Conservation (phyloP, 106 monocot species). For the Dioscorea alata region DNA sequence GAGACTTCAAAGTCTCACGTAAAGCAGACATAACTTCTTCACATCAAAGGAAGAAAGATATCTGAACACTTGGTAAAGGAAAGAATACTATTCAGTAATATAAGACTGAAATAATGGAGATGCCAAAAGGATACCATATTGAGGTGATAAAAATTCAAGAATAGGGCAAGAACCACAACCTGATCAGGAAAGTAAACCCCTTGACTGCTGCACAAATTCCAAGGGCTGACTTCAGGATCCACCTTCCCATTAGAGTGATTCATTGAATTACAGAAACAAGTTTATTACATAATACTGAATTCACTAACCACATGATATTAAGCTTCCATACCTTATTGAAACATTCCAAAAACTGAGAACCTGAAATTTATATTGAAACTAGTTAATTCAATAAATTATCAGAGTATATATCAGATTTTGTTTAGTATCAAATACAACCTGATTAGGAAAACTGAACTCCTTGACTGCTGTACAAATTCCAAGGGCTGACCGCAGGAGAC, state of each 20-base stretch:
- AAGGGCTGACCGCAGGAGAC: conserved; percentile 58
- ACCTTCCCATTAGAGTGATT: too few relatives aligned
- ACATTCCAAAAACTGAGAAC: too few relatives aligned
- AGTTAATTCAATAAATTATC: too few relatives aligned
- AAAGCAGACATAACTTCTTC: conserved; percentile 85
- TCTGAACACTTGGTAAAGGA: conserved; percentile 26
- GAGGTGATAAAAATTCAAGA: conserved; percentile 72
- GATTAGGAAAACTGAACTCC: conserved; percentile 1
- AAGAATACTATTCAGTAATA: not conserved
- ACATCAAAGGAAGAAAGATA: conserved; percentile 88
- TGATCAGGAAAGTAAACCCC: too few relatives aligned
- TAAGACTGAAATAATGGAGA: not conserved
- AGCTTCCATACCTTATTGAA: too few relatives aligned
- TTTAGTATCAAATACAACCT: conserved; percentile 43
- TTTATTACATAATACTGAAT: too few relatives aligned
- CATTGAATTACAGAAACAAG: too few relatives aligned
- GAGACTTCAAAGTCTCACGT: conserved; percentile 72
- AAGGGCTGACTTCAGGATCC: too few relatives aligned
- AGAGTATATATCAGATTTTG: too few relatives aligned
- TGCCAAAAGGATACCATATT: conserved; percentile 72
- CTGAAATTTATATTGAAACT: too few relatives aligned
- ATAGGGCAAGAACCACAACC: conserved; percentile 66
- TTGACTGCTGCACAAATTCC: too few relatives aligned
- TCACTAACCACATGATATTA: too few relatives aligned
- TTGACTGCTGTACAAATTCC: not conserved